Evolutionary conservation across 306 rosid genomes (phyloP), one percentile per base, ranked within the genome.

Genomic region (Boehmeria nivea): DNA sequence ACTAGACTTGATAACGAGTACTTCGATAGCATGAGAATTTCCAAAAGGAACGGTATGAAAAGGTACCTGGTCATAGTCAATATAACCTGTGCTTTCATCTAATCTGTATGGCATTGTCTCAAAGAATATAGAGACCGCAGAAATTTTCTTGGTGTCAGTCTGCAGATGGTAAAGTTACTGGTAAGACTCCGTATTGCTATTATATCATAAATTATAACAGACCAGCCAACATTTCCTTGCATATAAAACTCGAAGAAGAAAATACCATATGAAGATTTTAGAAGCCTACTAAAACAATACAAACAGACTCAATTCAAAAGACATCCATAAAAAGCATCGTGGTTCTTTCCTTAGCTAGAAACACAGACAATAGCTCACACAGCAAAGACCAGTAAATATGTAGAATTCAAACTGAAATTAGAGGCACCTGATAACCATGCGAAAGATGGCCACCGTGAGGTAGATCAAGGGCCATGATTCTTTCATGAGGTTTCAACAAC

Each of bases 391-490:
- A n/a, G 12, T 8, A 6, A 5, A 18, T 45, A 22, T 17, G 51
- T 8, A 59, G 8, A 45, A 45, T 28, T 52, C 47, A 13, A 51
- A 43, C 4, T 11, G 22, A 42, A 44, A 2, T 26, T 22, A 44
- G 53, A 15, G 40, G 66, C 54, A 89, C 97, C 97, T 89, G 97
- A 75, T 89, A 89, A 63, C 97, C 97, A 75, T 89, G 97, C 14
- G 97, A 89, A 67, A 89, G 85, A 79, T 89, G 97, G 31, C 97
- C 95, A 43, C 97, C 93, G 50, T 89, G 97, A 45, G 97, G 97
- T 69, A 89, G 83, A 78, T 89, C 97, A 55, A 89, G 97, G 33
- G 95, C 97, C 97, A 89, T 89, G 59, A 89, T 89, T 74, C 97
- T 83, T 78, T 85, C 95, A 42, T 89, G 97, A 61, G 97, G 97